Evolutionary conservation across 164 flowering plant genomes (phyloP).

Genomic region (Hamamelis virginiana): DNA sequence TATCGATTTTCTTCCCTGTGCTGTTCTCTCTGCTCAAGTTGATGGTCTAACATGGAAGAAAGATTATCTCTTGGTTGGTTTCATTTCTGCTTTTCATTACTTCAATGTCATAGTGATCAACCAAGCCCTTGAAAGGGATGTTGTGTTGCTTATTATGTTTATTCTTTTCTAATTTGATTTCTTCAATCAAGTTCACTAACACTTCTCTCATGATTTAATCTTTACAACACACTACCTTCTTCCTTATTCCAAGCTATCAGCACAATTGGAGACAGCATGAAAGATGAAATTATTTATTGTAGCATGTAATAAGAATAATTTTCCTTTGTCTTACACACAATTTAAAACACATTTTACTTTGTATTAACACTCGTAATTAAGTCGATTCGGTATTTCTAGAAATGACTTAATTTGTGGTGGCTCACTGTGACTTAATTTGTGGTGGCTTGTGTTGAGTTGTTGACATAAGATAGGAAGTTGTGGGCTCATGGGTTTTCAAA

Average conservation of each 20-base stretch:
- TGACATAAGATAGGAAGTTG: too few relatives aligned
- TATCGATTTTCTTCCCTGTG: neutral
- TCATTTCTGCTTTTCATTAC: neutral
- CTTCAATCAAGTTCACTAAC: neutral
- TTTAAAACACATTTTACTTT: neutral
- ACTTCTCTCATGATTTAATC: neutral
- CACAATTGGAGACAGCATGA: neutral
- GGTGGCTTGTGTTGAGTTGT: too few relatives aligned
- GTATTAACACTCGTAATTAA: neutral
- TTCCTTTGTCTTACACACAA: neutral
- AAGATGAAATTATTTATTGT: neutral
- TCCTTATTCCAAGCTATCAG: neutral
- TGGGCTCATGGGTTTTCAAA: too few relatives aligned
- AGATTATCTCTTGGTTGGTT: neutral
- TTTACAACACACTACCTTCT: neutral
- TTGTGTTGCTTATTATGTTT: constrained; percentile 1
- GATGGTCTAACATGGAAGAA: constrained; percentile 9
- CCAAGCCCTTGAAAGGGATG: neutral
- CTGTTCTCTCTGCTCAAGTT: constrained; percentile 21
- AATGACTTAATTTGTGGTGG: too few relatives aligned
- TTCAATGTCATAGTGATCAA: neutral
- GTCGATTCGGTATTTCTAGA: too few relatives aligned
- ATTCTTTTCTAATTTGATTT: constrained; percentile 5
- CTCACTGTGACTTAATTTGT: too few relatives aligned
- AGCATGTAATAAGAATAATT: too few relatives aligned